Conservation (phyloP, 352 stramenopile genomes). For the Globisporangium lucens region DNA sequence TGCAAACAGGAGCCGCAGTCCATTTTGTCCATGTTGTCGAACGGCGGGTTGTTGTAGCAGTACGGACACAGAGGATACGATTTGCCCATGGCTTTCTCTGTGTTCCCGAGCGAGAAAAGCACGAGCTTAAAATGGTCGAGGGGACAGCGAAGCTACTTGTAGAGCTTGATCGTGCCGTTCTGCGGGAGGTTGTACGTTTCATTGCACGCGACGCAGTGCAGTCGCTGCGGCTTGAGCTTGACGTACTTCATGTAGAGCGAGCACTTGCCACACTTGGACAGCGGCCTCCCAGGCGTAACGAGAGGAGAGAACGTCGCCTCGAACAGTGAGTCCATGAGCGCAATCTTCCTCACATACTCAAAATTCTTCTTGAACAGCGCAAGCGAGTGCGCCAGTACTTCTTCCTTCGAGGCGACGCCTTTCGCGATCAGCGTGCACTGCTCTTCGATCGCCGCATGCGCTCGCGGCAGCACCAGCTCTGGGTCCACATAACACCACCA, state of each 20-base stretch:
- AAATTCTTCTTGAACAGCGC: slow-evolving; percentile 48
- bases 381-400: slow-evolving; percentile 39
- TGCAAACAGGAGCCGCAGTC: slow-evolving; percentile 45
- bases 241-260: slow-evolving; percentile 58
- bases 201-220: slow-evolving; percentile 48
- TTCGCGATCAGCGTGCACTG: slow-evolving; percentile 81
- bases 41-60: slow-evolving; percentile 51
- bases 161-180: slow-evolving; percentile 36
- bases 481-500: slow-evolving; percentile 36
- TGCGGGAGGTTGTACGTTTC: slow-evolving; percentile 37
- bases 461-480: slow-evolving; percentile 66
- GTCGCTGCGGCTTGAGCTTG: slow-evolving; percentile 33
- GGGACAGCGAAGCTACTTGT: slow-evolving; percentile 45
- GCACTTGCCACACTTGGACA: slow-evolving; percentile 56
- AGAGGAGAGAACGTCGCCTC: slow-evolving; percentile 57
- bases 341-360: slow-evolving; percentile 46
- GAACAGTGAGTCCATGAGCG: slow-evolving; percentile 62
- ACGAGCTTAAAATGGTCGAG: slow-evolving; percentile 56
- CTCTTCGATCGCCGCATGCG: slow-evolving; percentile 79
- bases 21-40: slow-evolving; percentile 31
- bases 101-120: slow-evolving; percentile 49
- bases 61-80: slow-evolving; percentile 46
- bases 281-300: slow-evolving; percentile 35
- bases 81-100: slow-evolving; percentile 36
- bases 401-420: slow-evolving; percentile 38